Base-by-base conservation (phyloP, 2,329 filamentous ascomycete genomes). In the Aspergillus sp. region DNA sequence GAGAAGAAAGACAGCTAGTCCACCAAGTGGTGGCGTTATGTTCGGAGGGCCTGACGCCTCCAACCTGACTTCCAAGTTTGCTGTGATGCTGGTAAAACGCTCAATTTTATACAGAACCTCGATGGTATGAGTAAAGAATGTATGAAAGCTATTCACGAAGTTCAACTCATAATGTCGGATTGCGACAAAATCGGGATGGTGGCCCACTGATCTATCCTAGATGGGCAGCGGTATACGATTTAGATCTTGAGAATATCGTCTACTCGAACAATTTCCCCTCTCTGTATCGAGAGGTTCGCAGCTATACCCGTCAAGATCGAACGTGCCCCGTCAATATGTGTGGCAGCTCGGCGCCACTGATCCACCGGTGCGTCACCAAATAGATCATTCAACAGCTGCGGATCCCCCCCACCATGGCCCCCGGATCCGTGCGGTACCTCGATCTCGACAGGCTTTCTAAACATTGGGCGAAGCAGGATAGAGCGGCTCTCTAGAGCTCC, bases 241-340 rank as follows among this genome's bases (percentile, higher is more conserved):
- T 42, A 55, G 7, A 57, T 39, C 39, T 32, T 29, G 14, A 64
- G 49, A 9, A 75, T 59, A 60, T 86, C 84, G 53, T 85, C 81
- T 0, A 87, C 82, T 39, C 80, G 81, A 0, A 87, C 80, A 0
- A 83, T 81, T 60, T 85, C 80, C 0, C 84, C 84, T 0, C 82
- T 86, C 0, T 79, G 79, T 22, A 87, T 84, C 0, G 84, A 86
- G 59, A 74, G 75, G 57, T 87, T 87, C 0, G 84, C 84, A 5
- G 83, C 84, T 52, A 87, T 85, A 0, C 85, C 85, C 0, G 84
- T 86, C 57, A 87, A 62, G 36, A 87, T 86, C 0, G 84, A 86
- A 56, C 83, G 73, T 0, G 84, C 85, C 0, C 85, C 85, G 60
- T 87, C 84, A 4, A 87, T 66, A 66, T 87, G 84, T 58, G 80